Evolutionary conservation across 495 filamentous ascomycete genomes (phyloP), one percentile per base, ranked within the genome.

Genomic region (Aspergillus funiculosus): DNA sequence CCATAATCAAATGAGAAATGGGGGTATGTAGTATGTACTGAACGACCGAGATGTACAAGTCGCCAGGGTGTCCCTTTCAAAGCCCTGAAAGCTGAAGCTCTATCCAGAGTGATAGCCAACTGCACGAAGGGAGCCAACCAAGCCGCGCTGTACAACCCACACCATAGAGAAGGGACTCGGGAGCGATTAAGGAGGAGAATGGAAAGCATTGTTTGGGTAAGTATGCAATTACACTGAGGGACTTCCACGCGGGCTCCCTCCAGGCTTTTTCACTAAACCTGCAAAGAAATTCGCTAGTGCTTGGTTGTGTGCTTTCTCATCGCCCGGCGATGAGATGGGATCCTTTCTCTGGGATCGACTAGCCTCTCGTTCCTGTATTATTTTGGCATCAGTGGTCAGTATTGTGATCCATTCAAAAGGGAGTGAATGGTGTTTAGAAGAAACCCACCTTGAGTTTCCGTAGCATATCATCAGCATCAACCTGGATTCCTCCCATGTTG

Each of bases 401-500:
- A n/a, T 14, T 9, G 15, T 28, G 19, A n/a, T n/a, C n/a, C n/a
- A n/a, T 25, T 9, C 14, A 3, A 20, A 34, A 27, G 19, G 28
- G 19, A 32, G 13, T 29, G 10, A 39, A 39, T 7, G 32, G 20
- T 24, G n/a, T 9, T 37, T 20, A 19, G 18, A 5, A 9, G 19
- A 22, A n/a, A 57, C 69, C 53, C 68, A 92, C 89, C 78, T 87
- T 88, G 34, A 95, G 72, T 59, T 86, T 80, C 60, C 89, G 85
- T 38, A 95, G 64, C 85, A 94, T 92, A 51, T 95, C 92, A 56
- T 97, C 91, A 6, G 89, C 89, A 66, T 97, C 89, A 6, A 96
- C 88, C 58, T 96, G 90, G 43, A 97, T 95, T 44, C 91, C 91
- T 15, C 90, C 91, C 76, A 95, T 88, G 58, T 97, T 97, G 64